These are phyloP conservation scores for Pythium pectinolyticum DNA, from an alignment of 352 stramenopile species.

Conservation along the genomic window DNA sequence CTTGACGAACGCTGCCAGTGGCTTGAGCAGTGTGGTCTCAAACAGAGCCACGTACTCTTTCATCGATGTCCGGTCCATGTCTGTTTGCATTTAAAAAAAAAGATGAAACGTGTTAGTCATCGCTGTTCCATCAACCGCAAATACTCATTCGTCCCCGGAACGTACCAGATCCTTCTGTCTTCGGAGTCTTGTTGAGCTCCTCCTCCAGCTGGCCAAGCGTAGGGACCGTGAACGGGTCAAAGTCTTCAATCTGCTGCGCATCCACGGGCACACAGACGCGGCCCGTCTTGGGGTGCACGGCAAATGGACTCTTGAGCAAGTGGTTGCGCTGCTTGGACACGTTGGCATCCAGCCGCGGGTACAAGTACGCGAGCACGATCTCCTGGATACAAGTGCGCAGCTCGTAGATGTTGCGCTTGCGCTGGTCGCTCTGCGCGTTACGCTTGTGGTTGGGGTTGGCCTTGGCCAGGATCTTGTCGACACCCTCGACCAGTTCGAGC, in stretches of 20 bases:
- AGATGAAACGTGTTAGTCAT: background rate
- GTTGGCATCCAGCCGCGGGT: slow-evolving; percentile 99
- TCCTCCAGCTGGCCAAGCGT: slow-evolving; percentile 80
- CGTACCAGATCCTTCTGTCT: slow-evolving; percentile 32
- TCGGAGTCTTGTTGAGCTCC: slow-evolving; percentile 68
- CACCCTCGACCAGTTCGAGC: slow-evolving; percentile 70
- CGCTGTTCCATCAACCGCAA: background rate
- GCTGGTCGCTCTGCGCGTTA: slow-evolving; percentile 39
- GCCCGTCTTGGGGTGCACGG: slow-evolving; percentile 97
- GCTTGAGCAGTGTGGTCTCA: slow-evolving; percentile 71
- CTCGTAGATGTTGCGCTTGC: slow-evolving; percentile 68
- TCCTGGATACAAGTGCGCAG: slow-evolving; percentile 92
- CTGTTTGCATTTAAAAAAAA: no score
- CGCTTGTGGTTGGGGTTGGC: slow-evolving; percentile 52
- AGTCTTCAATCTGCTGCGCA: slow-evolving; percentile 76
- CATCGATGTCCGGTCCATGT: slow-evolving; percentile 60
- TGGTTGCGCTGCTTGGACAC: slow-evolving; percentile 99
- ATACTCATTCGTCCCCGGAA: background rate
- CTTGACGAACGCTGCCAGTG: slow-evolving; percentile 56
- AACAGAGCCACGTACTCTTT: slow-evolving; percentile 75
- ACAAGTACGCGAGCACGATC: slow-evolving; percentile 96
- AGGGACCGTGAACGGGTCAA: slow-evolving; percentile 87
- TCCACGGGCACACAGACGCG: slow-evolving; percentile 97
- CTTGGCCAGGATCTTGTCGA: slow-evolving; percentile 69
- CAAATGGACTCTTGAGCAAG: slow-evolving; percentile 99